Conservation (phyloP, 129 eudicot genomes). For the carrot (Daucus carota) region DH1_v3.0 NC_030387.2:41381001-41381500, state of each 20-base stretch:
- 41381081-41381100: not conserved
- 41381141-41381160: not conserved
- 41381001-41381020: too few species aligned
- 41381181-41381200: too few species aligned
- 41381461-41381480: too few species aligned
- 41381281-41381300: not conserved
- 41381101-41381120: too few species aligned
- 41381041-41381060: not conserved
- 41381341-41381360: conserved; percentile 6
- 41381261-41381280: not conserved
- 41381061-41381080: not conserved
- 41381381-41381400: not conserved
- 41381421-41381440: too few species aligned
- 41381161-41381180: not conserved
- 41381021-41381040: not conserved
- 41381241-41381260: not conserved
- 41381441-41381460: too few species aligned
- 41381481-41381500: too few species aligned
- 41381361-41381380: not conserved
- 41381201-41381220: not conserved
- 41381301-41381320: not conserved
- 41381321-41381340: not conserved
- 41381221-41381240: not conserved
- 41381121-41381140: not conserved
- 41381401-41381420: too few species aligned